These are phyloP conservation scores for Fusarium torreyae DNA, from an alignment of 2,329 filamentous ascomycete species.

Conservation along the genomic window DNA sequence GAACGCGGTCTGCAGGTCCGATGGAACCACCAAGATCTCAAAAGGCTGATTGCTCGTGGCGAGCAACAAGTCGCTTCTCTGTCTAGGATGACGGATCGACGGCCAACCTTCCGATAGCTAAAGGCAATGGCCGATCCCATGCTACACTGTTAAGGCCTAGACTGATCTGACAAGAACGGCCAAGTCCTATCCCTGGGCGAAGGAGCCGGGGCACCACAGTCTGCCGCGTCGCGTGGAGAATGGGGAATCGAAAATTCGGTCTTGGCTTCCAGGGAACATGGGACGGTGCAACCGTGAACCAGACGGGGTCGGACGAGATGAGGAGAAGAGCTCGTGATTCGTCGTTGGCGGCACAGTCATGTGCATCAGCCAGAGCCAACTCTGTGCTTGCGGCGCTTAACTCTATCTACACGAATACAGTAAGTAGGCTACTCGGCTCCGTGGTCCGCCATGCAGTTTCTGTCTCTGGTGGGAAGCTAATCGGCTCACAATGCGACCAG, in stretches of 20 bases:
- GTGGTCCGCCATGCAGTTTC: slow-evolving; percentile 23
- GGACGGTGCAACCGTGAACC: neutral
- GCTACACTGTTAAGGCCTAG: slow-evolving; percentile 13
- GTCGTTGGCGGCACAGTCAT: slow-evolving; percentile 3
- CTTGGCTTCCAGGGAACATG: neutral
- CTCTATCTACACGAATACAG: neutral
- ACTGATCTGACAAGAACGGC: slow-evolving; percentile 25
- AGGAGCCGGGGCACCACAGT: slow-evolving; percentile 2
- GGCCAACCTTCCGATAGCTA: slow-evolving; percentile 41
- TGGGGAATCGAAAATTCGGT: slow-evolving; percentile 36
- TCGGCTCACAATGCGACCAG: slow-evolving; percentile 24
- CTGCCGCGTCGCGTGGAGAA: neutral
- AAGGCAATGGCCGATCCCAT: neutral
- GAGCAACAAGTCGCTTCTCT: neutral
- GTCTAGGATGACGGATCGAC: slow-evolving; percentile 40
- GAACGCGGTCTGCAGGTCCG: slow-evolving; percentile 44
- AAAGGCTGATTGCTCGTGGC: slow-evolving; percentile 19
- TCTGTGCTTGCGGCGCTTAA: slow-evolving; percentile 20
- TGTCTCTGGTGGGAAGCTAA: neutral
- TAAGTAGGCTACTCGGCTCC: slow-evolving; percentile 26
- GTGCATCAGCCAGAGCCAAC: neutral
- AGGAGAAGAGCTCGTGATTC: slow-evolving; percentile 1
- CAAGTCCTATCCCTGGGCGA: slow-evolving; percentile 16
- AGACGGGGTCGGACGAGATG: neutral
- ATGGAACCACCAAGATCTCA: slow-evolving; percentile 40